phyloP scores from a whole-genome alignment of 495 filamentous ascomycete genomes.

The Cairneyella variabilis region DNA sequence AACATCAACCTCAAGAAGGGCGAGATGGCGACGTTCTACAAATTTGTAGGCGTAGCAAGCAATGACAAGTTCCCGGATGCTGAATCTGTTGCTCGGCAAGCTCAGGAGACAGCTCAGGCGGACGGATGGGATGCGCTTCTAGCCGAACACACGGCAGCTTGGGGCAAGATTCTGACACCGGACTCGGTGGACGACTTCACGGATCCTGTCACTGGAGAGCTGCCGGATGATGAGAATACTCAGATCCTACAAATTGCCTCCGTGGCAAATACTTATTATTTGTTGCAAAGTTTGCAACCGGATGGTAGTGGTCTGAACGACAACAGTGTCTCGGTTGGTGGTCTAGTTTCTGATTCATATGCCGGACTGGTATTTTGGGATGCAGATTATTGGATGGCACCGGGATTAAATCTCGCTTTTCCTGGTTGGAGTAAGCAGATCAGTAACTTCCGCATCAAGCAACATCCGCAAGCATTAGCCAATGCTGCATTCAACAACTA shows the following conservation, averaged over 20 bases:
- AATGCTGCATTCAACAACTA: constrained; percentile 44
- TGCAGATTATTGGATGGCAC: constrained; percentile 54
- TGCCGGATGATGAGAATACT: constrained; percentile 57
- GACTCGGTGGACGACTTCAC: constrained; percentile 61
- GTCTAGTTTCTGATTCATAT: constrained; percentile 51
- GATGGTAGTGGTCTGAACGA: constrained; percentile 45
- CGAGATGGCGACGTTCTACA: constrained; percentile 38
- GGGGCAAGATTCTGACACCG: constrained; percentile 42
- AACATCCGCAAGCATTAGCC: constrained; percentile 43
- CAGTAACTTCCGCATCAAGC: constrained; percentile 44
- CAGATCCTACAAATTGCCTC: constrained; percentile 59
- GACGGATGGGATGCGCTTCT: constrained; percentile 39
- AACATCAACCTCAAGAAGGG: constrained; percentile 34
- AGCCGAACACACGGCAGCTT: constrained; percentile 40
- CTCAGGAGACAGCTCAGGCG: constrained; percentile 33
- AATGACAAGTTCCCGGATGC: constrained; percentile 45
- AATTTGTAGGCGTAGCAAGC: constrained; percentile 52
- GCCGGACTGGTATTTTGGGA: constrained; percentile 58
- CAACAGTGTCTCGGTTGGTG: constrained; percentile 52
- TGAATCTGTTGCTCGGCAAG: constrained; percentile 35
- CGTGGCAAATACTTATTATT: constrained; percentile 63
- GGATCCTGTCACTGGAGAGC: constrained; percentile 50
- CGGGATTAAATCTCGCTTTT: constrained; percentile 47
- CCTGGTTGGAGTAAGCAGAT: constrained; percentile 46
- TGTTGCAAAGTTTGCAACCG: constrained; percentile 57